Percentiles rank a stretch among this genome's conserved stretches.
Evolutionary conservation across 1,284 basidiomycete species (phyloP).

Genomic region (Heterobasidion occidentale): DNA sequence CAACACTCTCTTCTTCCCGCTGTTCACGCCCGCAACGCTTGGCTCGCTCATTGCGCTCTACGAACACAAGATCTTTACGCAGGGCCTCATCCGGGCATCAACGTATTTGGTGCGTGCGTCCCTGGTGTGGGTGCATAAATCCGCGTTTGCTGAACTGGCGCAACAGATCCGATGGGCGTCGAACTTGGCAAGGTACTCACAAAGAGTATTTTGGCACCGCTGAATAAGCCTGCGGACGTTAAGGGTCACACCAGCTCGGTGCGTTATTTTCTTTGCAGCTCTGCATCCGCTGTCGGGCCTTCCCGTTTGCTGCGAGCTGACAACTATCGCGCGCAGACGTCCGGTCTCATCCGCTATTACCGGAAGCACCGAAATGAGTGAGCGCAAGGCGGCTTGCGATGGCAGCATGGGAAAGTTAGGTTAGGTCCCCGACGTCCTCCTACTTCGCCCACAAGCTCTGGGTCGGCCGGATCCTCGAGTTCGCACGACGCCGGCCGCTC

Average conservation of each 20-base stretch:
- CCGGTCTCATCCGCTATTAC: conserved; percentile 91
- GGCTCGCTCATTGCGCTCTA: conserved; percentile 87
- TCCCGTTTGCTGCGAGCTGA: neutral
- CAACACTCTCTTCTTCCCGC: conserved; percentile 93
- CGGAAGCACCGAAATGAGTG: conserved; percentile 78
- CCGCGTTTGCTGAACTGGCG: conserved; percentile 23
- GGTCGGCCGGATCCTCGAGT: neutral
- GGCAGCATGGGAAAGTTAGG: too few relatives aligned
- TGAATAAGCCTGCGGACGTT: conserved; percentile 78
- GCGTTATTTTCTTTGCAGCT: conserved; percentile 18
- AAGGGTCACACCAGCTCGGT: conserved; percentile 89
- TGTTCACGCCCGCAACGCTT: conserved; percentile 85
- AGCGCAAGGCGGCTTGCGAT: neutral
- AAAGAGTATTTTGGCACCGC: conserved; percentile 89
- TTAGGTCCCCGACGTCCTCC: too few relatives aligned
- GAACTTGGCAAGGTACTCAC: conserved; percentile 96
- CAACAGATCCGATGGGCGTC: too few relatives aligned
- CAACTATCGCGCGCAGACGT: conserved; percentile 49
- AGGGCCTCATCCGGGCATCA: conserved; percentile 97
- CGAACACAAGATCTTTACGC: conserved; percentile 99
- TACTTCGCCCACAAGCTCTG: neutral
- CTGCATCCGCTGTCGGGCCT: neutral
- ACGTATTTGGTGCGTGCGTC: conserved; percentile 74
- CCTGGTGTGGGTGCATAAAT: neutral
- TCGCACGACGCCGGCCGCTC: neutral